Conservation (phyloP, 2,329 filamentous ascomycete genomes). For the Colletotrichum endophyticum region DNA sequence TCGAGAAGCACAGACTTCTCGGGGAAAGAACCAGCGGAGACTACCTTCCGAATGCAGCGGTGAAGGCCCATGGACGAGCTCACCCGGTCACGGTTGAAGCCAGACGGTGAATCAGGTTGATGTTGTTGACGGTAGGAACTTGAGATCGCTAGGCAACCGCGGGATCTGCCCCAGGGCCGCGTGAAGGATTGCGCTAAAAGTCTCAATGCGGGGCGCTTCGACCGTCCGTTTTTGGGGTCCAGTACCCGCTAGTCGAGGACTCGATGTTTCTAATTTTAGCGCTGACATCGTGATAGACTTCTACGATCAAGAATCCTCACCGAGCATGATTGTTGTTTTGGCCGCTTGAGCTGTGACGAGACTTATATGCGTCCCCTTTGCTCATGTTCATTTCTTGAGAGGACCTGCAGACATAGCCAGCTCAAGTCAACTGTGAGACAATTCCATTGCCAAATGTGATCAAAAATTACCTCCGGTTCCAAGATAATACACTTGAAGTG, state of each 20-base stretch:
- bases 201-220: background rate
- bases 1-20: background rate
- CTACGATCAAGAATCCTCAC: background rate
- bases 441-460: background rate
- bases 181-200: background rate
- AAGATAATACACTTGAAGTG: accelerated
- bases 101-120: background rate
- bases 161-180: background rate
- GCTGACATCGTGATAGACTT: background rate
- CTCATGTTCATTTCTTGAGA: background rate
- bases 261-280: background rate
- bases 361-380: accelerated
- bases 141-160: background rate
- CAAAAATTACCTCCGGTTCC: background rate
- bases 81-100: background rate
- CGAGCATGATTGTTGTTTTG: accelerated
- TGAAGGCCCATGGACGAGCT: background rate
- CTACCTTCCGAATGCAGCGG: background rate
- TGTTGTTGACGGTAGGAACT: background rate
- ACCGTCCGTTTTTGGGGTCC: background rate
- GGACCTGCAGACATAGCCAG: background rate
- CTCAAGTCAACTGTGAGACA: background rate
- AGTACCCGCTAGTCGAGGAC: background rate
- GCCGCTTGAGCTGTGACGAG: background rate
- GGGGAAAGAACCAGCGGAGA: background rate